Percentiles rank a stretch among this genome's conserved stretches.
Conservation (phyloP, 208 protist species). For the Endotrypanum monterogeii region DNA sequence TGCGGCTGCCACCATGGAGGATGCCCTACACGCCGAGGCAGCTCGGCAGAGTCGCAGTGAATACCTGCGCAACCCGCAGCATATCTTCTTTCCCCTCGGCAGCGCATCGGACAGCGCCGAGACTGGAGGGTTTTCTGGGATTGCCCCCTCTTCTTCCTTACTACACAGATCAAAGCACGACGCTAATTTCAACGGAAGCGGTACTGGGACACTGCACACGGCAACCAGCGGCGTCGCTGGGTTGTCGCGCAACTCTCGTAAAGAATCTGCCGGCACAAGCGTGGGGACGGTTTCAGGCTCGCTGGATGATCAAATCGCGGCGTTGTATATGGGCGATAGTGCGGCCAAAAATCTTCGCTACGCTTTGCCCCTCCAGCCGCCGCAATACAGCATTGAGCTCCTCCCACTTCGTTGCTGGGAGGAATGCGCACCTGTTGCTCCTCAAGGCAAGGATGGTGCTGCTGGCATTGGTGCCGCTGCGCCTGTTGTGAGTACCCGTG, state of each 20-base stretch:
- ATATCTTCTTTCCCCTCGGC: constrained; percentile 48
- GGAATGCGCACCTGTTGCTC: not conserved
- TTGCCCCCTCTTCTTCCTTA: constrained; percentile 4
- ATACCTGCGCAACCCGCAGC: constrained; percentile 65
- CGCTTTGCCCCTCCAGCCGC: constrained; percentile 40
- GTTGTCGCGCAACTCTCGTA: not conserved
- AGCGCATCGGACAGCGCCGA: constrained; percentile 20
- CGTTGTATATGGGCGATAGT: constrained; percentile 36
- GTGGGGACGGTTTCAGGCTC: not conserved
- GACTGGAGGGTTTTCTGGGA: not conserved
- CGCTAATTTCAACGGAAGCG: not conserved
- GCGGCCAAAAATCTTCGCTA: constrained; percentile 50
- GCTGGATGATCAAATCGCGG: not conserved
- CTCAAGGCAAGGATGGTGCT: constrained; percentile 8
- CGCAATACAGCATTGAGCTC: constrained; percentile 37
- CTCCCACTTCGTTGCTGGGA: constrained; percentile 42
- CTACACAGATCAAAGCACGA: constrained; percentile 11
- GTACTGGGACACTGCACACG: not conserved
- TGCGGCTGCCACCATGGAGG: constrained; percentile 37
- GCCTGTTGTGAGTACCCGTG: not conserved
- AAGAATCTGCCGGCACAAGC: not conserved
- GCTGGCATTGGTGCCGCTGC: not conserved
- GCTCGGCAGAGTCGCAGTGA: constrained; percentile 48
- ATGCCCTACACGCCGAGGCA: constrained; percentile 39
- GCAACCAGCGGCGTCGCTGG: not conserved